Evolutionary conservation across 352 stramenopile species (phyloP).

Genomic region (Phytophthora megakarya): DNA sequence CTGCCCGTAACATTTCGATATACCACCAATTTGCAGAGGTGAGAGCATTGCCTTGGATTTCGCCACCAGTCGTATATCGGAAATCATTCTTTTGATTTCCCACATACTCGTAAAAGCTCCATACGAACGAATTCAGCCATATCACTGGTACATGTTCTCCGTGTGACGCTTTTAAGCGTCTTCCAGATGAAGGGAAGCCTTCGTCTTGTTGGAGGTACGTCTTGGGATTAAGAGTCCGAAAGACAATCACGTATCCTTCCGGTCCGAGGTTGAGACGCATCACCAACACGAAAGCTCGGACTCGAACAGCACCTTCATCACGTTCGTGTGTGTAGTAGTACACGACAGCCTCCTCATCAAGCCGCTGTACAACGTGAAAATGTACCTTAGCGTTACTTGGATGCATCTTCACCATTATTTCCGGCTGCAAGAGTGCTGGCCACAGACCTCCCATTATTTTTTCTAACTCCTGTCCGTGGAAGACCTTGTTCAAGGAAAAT

Average conservation of each 20-base stretch:
- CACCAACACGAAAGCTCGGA: slow-evolving; percentile 53
- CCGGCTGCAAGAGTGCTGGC: slow-evolving; percentile 44
- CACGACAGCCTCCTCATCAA: slow-evolving; percentile 55
- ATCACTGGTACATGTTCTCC: slow-evolving; percentile 51
- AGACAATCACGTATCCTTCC: slow-evolving; percentile 42
- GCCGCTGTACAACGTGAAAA: slow-evolving; percentile 67
- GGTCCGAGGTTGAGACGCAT: slow-evolving; percentile 42
- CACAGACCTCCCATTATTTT: slow-evolving; percentile 43
- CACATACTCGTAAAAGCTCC: slow-evolving; percentile 44
- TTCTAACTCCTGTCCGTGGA: slow-evolving; percentile 32
- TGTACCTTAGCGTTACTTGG: slow-evolving; percentile 44
- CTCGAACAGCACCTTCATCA: slow-evolving; percentile 35
- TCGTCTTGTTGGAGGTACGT: slow-evolving; percentile 46
- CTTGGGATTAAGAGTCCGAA: slow-evolving; percentile 51
- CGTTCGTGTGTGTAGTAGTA: slow-evolving; percentile 70
- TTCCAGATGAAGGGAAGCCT: slow-evolving; percentile 36
- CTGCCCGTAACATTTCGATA: slow-evolving; percentile 64
- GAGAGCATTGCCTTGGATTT: slow-evolving; percentile 54
- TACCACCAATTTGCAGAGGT: slow-evolving; percentile 58
- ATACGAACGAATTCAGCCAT: slow-evolving; percentile 71
- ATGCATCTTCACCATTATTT: slow-evolving; percentile 45
- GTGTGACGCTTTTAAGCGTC: slow-evolving; percentile 43
- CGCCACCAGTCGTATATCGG: slow-evolving; percentile 50
- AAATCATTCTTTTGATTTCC: slow-evolving; percentile 42
- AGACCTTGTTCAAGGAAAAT: slow-evolving; percentile 64